Evolutionary conservation across 2,329 filamentous ascomycete genomes (phyloP), one percentile per base, ranked within the genome.

Genomic region (Gnomoniopsis sp.): DNA sequence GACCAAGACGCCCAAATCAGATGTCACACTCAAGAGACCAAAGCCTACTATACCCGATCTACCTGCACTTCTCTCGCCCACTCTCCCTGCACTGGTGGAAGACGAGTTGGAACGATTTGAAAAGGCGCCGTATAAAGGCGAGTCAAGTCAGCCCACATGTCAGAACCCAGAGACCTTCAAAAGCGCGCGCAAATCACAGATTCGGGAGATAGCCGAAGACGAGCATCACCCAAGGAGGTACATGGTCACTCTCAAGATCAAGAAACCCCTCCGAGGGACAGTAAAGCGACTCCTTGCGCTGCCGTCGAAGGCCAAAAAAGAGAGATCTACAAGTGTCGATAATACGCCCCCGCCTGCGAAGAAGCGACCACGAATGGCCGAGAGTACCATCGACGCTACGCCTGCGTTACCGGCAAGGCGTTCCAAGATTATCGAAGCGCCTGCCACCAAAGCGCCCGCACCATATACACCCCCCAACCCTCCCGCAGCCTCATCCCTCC

Each of bases 51-150:
- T 72, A 1, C 67, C 73, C 0, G 71, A 71, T 49, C 68, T 85
- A 26, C 83, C 82, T 0, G 71, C 77, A 0, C 71, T 85, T 7
- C 71, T 86, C 12, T 86, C 83, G 0, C 83, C 83, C 0, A 85
- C 82, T 0, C 68, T 86, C 7, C 83, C 83, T 1, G 72, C 79
- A 0, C 67, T 78, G 19, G 70, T 86, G 0, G 80, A 85, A 61
- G 77, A 75, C 58, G 76, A 77, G 33, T 69, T 81, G 17, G 72
- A 71, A 17, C 73, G 69, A 33, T 43, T 70, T n/a, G 71, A 73
- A 57, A 73, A 69, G 52, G 69, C 65, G 21, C 62, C 66, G 6
- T 49, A 59, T 36, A 69, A 70, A 50, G 62, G 54, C 49, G 66
- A 66, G 8, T 23, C 58, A n/a, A 66, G 62, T 46, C 60, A 63